A percentile compares a stretch with the other conserved stretches of the same genome.
These are phyloP conservation scores for Phytophthora litchii DNA, from an alignment of 352 stramenopile genomes.

Conservation along the genomic window DNA sequence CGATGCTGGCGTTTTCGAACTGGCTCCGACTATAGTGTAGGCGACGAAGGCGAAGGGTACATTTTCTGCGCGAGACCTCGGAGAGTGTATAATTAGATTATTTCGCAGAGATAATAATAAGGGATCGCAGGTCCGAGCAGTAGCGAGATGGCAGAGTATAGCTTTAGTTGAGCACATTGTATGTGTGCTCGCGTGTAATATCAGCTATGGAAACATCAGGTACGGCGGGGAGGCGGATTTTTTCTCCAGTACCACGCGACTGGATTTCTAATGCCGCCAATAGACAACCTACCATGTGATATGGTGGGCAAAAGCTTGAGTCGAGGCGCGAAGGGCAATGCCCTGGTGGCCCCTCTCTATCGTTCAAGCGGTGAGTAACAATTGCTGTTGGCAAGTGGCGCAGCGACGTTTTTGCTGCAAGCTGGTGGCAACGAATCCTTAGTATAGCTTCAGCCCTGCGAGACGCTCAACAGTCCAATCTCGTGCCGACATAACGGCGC, in stretches of 20 bases:
- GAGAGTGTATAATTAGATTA: not conserved
- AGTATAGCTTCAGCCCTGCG: not conserved
- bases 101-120: not conserved
- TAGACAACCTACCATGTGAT: conserved; percentile 8
- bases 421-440: not conserved
- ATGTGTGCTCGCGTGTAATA: not conserved
- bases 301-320: no score
- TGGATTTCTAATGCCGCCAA: not conserved
- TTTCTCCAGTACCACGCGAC: not conserved
- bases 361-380: conserved; percentile 11
- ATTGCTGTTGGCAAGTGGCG: not conserved
- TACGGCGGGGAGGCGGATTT: not conserved
- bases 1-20: conserved; percentile 23
- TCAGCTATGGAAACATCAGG: not conserved
- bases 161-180: no score
- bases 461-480: conserved; percentile 1
- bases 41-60: conserved; percentile 23
- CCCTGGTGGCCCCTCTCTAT: conserved; percentile 13
- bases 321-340: no score
- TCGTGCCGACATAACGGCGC: not conserved
- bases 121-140: not conserved
- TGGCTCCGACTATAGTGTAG: conserved; percentile 28
- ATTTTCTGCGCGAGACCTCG: conserved; percentile 22
- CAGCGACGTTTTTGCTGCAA: conserved; percentile 1
- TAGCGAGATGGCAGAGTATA: not conserved